phyloP scores from a whole-genome alignment of 768 basidiomycete genomes.

The Hypsizygus marmoreus region DNA sequence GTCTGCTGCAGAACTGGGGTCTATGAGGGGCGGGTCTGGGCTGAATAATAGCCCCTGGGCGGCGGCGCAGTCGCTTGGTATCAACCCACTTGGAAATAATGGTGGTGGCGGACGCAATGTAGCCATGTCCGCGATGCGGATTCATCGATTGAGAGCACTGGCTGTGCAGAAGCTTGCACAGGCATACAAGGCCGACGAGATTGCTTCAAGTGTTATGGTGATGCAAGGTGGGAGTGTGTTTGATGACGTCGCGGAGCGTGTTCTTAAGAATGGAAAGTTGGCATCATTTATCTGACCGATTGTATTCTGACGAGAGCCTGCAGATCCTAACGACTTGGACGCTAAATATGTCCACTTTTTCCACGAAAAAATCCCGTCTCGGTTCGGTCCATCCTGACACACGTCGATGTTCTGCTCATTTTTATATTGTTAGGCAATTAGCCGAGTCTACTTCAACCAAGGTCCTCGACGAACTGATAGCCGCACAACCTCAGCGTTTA shows the following conservation, averaged over 20 bases:
- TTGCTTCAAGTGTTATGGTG: constrained; percentile 91
- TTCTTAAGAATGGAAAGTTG: constrained; percentile 60
- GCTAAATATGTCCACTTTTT: constrained; percentile 92
- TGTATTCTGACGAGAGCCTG: background rate
- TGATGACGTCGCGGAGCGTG: constrained; percentile 88
- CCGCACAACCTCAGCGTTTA: constrained; percentile 68
- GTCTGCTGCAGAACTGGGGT: constrained; percentile 71
- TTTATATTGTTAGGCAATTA: constrained; percentile 59
- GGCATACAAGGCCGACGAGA: constrained; percentile 86
- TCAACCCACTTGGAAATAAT: constrained; percentile 56
- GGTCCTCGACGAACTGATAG: constrained; percentile 80
- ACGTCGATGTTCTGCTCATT: constrained; percentile 12
- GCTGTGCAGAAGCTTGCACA: constrained; percentile 87
- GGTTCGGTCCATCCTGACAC: constrained; percentile 42
- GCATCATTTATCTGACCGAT: background rate
- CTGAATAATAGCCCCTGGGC: constrained; percentile 58
- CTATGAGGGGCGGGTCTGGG: constrained; percentile 51
- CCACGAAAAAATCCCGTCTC: constrained; percentile 92
- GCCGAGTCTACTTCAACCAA: constrained; percentile 81
- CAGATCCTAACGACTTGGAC: constrained; percentile 77
- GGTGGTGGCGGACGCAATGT: constrained; percentile 66
- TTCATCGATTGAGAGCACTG: constrained; percentile 76
- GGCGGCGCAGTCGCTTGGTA: constrained; percentile 60
- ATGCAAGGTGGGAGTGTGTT: constrained; percentile 95
- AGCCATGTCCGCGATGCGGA: constrained; percentile 82